Percentiles rank a stretch among this genome's conserved stretches.
phyloP scores from a whole-genome alignment of 2,329 filamentous ascomycete genomes.

The Cadophora malorum region DNA sequence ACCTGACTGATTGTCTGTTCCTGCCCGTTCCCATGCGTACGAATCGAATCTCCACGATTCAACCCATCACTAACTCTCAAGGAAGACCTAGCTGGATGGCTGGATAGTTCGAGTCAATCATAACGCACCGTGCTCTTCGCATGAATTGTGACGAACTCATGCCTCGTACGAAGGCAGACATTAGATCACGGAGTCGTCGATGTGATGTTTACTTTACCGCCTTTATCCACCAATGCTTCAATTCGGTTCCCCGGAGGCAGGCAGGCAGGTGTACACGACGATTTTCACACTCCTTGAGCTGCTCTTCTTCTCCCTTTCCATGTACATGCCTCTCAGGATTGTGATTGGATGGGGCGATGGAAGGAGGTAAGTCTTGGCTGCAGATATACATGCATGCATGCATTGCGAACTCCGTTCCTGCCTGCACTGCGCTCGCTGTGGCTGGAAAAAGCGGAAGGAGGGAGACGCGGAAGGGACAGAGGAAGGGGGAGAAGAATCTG shows the following conservation, averaged over 20 bases:
- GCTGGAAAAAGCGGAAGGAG: neutral
- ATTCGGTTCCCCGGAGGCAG: too few relatives aligned
- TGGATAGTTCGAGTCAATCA: neutral
- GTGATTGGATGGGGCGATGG: neutral
- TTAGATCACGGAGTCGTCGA: too few relatives aligned
- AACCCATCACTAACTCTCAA: neutral
- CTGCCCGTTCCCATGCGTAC: neutral
- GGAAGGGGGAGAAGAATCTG: neutral
- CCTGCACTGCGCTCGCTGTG: neutral
- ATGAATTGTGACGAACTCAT: constrained; percentile 2
- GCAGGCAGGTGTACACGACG: too few relatives aligned
- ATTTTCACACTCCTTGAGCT: too few relatives aligned
- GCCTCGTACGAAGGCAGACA: too few relatives aligned
- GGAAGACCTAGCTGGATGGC: neutral
- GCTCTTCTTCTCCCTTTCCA: neutral
- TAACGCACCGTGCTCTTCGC: neutral
- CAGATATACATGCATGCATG: neutral
- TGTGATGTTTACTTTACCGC: neutral
- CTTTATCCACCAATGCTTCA: too few relatives aligned
- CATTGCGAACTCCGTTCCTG: neutral
- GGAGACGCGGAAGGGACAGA: neutral
- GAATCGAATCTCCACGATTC: neutral
- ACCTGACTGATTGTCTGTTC: too few relatives aligned
- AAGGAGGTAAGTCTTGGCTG: constrained; percentile 4
- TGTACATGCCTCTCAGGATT: too few relatives aligned